Evolutionary conservation across 192 early-diverging fungal genomes (phyloP), one percentile per base, ranked within the genome.

Genomic region (Polychytrium aggregatum): DNA sequence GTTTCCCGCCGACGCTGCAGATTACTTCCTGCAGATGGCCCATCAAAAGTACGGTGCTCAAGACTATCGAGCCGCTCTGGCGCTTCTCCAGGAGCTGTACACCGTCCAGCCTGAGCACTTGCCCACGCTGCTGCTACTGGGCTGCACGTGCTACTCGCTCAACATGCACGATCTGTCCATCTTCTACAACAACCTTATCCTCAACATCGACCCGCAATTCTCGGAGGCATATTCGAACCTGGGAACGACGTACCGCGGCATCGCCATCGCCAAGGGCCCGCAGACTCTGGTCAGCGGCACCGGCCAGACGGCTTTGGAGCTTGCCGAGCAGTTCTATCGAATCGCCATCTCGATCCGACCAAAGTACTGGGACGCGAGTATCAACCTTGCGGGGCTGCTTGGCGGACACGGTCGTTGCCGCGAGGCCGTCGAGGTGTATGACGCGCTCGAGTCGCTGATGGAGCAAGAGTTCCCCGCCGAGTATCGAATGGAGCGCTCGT

Each of bases 151-250:
- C 67, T 90, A 86, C 58, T 85, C 86, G 13, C 76, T 80, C 47
- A 76, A 70, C 37, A 60, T 88, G 50, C 74, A 82, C 24, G 58
- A 78, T 29, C 67, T 82, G 27, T 89, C 87, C 5, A 65, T 91
- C 16, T 59, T 67, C 24, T 90, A 88, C 65, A 93, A 93, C 67
- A 69, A 87, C 40, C 57, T 69, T 3, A 93, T 93, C 39, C 74
- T 93, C 17, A 65, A 70, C 44, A 70, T 88, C 24, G 87, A 93
- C 62, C 78, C 83, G 22, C 71, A 80, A 46, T 91, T 90, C 62
- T 86, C 89, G 21, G 90, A 93, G 55, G 88, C 88, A 9, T 88
- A 85, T 77, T 86, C 80, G 39, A 91, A 93, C 58, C 82, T 93
- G 47, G 90, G 88, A 16, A 91, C 87, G 14, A 93, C 90, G 1